These are phyloP conservation scores for Vigna trinervia DNA, from an alignment of 306 rosid genomes.

Conservation along the genomic window DNA sequence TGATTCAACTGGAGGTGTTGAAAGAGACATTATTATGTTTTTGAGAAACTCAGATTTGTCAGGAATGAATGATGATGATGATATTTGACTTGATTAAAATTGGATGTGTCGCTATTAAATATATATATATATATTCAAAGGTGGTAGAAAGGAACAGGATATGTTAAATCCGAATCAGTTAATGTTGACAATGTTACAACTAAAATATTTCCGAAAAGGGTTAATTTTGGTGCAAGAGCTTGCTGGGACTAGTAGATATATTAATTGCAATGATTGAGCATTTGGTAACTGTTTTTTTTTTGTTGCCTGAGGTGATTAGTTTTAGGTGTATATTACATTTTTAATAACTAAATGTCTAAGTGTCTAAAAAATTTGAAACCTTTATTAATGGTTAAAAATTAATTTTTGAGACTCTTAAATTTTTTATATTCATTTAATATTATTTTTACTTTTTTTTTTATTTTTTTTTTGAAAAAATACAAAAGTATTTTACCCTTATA, in stretches of 20 bases:
- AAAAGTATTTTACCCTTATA: no score
- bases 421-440: no score
- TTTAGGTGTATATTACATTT: background rate
- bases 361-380: no score
- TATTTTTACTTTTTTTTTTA: no score
- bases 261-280: slow-evolving; percentile 22
- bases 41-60: background rate
- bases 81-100: background rate
- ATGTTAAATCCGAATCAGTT: background rate
- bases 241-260: background rate
- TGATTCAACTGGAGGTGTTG: slow-evolving; percentile 38
- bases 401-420: no score
- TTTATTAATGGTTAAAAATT: no score
- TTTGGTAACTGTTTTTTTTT: slow-evolving; percentile 7
- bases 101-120: background rate
- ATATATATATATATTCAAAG: background rate
- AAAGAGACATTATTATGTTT: slow-evolving; percentile 21
- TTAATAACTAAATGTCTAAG: no score
- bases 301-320: background rate
- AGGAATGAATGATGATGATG: background rate
- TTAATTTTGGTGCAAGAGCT: slow-evolving; percentile 26
- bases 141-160: background rate
- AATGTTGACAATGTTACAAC: slow-evolving; percentile 34
- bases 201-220: background rate
- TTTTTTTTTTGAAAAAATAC: no score